phyloP scores from a whole-genome alignment of 1,284 basidiomycete species.

The Paramarasmius palmivorus region DNA sequence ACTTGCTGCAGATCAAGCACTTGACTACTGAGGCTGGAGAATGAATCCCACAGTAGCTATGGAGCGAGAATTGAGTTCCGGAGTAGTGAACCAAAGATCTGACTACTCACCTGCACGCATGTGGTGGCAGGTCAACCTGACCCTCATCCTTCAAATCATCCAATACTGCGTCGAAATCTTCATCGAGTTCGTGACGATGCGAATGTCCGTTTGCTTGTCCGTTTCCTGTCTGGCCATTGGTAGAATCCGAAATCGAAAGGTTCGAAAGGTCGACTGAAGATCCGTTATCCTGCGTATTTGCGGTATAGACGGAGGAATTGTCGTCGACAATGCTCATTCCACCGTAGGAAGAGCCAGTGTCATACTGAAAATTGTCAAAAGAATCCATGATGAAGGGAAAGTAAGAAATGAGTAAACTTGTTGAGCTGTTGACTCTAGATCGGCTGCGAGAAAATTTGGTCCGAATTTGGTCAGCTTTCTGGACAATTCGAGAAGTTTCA shows the following conservation, averaged over 20 bases:
- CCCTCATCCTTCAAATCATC: constrained; percentile 88
- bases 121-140: constrained; percentile 81
- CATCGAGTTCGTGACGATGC: constrained; percentile 56
- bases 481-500: no score
- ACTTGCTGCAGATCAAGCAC: constrained; percentile 94
- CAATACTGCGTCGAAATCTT: constrained; percentile 84
- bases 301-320: constrained; percentile 82
- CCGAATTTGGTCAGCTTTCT: no score
- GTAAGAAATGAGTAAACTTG: background rate
- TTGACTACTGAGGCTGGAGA: constrained; percentile 97
- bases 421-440: background rate
- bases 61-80: constrained; percentile 16
- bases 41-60: constrained; percentile 98
- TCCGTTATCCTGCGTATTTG: constrained; percentile 56
- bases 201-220: constrained; percentile 32
- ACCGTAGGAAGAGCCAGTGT: constrained; percentile 76
- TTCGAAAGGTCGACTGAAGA: constrained; percentile 63
- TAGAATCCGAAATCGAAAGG: constrained; percentile 61
- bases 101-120: constrained; percentile 86
- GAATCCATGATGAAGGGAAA: constrained; percentile 62
- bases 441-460: no score
- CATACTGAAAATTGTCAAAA: constrained; percentile 87
- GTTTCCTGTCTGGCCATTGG: constrained; percentile 16
- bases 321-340: constrained; percentile 77
- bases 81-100: constrained; percentile 8